phyloP scores from a whole-genome alignment of 257 asterid genomes.

The Capsicum chinense region DNA sequence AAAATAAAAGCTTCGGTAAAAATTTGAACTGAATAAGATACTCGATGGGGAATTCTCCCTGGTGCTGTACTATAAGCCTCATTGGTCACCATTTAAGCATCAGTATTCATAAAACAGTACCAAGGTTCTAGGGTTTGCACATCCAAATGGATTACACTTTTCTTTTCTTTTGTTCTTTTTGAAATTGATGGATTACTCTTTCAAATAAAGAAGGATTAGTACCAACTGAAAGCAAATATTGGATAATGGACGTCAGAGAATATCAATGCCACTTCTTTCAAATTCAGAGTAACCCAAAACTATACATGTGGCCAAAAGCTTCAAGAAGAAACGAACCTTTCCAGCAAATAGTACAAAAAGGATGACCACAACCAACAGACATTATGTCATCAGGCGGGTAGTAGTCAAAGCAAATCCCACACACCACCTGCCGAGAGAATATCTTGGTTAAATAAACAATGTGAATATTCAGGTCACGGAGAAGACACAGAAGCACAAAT shows the following conservation, averaged over 20 bases:
- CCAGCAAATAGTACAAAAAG: conserved; percentile 85
- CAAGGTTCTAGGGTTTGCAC: conserved; percentile 4
- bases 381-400: conserved; percentile 45
- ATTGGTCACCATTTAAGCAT: conserved; percentile 12
- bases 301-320: conserved; percentile 3
- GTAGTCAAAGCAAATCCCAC: conserved; percentile 87
- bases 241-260: neutral
- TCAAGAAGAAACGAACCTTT: conserved; percentile 51
- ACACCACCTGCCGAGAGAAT: conserved; percentile 55
- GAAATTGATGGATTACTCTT: neutral
- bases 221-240: conserved; percentile 1
- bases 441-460: conserved; percentile 22
- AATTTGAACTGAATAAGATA: neutral
- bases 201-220: neutral
- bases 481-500: conserved; percentile 27
- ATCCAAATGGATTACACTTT: neutral
- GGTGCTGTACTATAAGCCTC: conserved; percentile 10
- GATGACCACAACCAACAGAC: conserved; percentile 75
- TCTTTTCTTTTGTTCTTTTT: neutral
- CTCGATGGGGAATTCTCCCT: neutral
- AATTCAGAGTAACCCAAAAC: neutral
- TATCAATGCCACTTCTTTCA: neutral
- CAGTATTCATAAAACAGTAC: neutral
- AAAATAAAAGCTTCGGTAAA: neutral
- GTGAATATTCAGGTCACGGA: conserved; percentile 5